Evolutionary conservation across 208 protist genomes (phyloP).

Genomic region (Angomonas deanei): DNA sequence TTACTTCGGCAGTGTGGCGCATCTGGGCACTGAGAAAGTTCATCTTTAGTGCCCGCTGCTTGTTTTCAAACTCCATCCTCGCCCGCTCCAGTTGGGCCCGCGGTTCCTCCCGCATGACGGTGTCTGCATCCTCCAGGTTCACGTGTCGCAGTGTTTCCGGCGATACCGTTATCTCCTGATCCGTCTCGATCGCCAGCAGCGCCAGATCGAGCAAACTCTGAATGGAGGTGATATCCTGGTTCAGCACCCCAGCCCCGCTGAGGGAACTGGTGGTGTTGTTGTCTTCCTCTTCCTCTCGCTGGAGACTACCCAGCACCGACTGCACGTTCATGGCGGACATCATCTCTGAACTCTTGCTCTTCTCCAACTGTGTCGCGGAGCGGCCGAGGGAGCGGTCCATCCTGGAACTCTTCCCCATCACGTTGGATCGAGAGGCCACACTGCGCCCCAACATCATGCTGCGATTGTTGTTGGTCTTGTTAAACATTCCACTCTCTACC

Average conservation of each 20-base stretch:
- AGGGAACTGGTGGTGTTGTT: neutral
- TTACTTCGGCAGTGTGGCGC: slow-evolving; percentile 35
- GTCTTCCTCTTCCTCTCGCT: slow-evolving; percentile 5
- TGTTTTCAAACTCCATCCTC: slow-evolving; percentile 41
- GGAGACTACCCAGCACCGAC: neutral
- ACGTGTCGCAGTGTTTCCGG: slow-evolving; percentile 19
- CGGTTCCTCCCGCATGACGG: slow-evolving; percentile 23
- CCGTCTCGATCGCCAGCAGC: slow-evolving; percentile 79
- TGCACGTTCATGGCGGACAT: slow-evolving; percentile 4
- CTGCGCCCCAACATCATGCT: slow-evolving; percentile 6
- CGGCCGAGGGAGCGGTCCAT: neutral
- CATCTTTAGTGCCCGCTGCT: slow-evolving; percentile 52
- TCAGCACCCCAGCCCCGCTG: neutral
- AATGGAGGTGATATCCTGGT: slow-evolving; percentile 47
- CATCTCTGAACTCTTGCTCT: neutral
- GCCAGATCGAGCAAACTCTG: slow-evolving; percentile 82
- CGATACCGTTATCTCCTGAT: slow-evolving; percentile 35
- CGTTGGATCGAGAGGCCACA: neutral
- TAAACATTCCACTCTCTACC: neutral
- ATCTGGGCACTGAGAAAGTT: slow-evolving; percentile 34
- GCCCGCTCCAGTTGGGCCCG: slow-evolving; percentile 30
- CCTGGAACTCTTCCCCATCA: neutral
- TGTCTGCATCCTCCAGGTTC: neutral
- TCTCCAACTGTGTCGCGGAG: neutral
- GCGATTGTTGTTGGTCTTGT: slow-evolving; percentile 5